These are phyloP conservation scores for Gyromitra esculenta DNA, from an alignment of 2,329 filamentous ascomycete species.

Conservation along the genomic window DNA sequence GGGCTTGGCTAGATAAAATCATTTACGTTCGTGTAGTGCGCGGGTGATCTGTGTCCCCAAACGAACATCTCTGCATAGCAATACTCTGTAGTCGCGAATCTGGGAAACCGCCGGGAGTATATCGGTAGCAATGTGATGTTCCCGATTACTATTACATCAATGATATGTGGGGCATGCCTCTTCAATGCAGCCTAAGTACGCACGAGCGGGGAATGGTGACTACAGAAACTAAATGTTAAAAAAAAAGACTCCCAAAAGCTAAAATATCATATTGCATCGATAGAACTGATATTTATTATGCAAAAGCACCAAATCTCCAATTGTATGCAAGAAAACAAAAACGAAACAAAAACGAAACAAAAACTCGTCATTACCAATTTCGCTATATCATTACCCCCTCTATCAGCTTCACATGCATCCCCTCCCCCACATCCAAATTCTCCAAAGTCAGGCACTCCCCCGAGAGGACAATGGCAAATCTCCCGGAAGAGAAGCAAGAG, in stretches of 20 bases:
- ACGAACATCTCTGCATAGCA: not conserved
- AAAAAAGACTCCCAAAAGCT: not conserved
- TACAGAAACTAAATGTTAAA: not conserved
- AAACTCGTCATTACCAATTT: slow-evolving; percentile 22
- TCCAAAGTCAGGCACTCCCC: not conserved
- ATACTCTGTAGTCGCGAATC: not conserved
- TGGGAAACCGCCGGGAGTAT: slow-evolving; percentile 20
- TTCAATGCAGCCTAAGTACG: not conserved
- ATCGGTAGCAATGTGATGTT: slow-evolving; percentile 14
- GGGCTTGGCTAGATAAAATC: not conserved
- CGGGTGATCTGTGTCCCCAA: not conserved
- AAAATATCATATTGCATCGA: slow-evolving; percentile 8
- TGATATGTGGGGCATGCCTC: not conserved
- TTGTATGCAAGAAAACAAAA: slow-evolving; percentile 20
- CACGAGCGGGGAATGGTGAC: not conserved
- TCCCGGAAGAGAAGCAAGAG: slow-evolving; percentile 6
- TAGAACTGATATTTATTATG: slow-evolving; percentile 33
- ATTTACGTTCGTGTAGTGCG: no score
- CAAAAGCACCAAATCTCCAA: not conserved
- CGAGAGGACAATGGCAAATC: not conserved
- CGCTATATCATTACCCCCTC: slow-evolving; percentile 13
- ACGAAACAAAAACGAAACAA: not conserved
- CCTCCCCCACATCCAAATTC: not conserved
- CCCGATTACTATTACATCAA: not conserved
- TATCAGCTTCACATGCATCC: not conserved